Conservation (phyloP, 78 protist species). For the Dictyostelium capitatum region DNA sequence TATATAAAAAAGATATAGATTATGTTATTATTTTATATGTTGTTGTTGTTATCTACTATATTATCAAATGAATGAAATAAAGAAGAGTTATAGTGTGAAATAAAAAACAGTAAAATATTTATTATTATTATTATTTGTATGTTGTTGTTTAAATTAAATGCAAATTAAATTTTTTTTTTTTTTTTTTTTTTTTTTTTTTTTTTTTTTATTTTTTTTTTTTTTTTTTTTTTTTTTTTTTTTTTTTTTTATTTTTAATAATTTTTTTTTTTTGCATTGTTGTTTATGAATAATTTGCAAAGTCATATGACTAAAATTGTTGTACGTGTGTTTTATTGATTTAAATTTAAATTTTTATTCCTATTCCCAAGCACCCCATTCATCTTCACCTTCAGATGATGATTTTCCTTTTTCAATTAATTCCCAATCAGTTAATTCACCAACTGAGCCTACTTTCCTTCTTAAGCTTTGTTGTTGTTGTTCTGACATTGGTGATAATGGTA, state of each 20-base stretch:
- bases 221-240: not conserved
- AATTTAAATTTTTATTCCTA: not conserved
- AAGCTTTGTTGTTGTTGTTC: not conserved
- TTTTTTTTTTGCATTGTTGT: too few species aligned
- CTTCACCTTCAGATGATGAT: not conserved
- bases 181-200: not conserved
- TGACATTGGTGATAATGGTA: not conserved
- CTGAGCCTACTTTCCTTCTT: constrained; percentile 12
- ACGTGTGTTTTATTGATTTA: too few species aligned
- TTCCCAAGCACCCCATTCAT: constrained; percentile 16
- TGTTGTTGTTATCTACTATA: not conserved
- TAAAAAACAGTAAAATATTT: not conserved
- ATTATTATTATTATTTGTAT: not conserved
- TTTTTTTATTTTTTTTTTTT: not conserved
- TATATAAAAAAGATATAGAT: too few species aligned
- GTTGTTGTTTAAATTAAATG: not conserved
- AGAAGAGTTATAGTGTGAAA: not conserved
- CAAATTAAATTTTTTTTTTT: not conserved
- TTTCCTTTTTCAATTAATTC: not conserved
- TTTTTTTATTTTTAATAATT: too few species aligned
- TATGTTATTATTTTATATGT: too few species aligned
- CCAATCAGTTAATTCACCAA: constrained; percentile 7
- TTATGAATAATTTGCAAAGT: too few species aligned
- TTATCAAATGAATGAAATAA: not conserved
- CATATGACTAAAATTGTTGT: too few species aligned